Conservation (phyloP, 495 filamentous ascomycete genomes). For the Neurospora sp. region DNA sequence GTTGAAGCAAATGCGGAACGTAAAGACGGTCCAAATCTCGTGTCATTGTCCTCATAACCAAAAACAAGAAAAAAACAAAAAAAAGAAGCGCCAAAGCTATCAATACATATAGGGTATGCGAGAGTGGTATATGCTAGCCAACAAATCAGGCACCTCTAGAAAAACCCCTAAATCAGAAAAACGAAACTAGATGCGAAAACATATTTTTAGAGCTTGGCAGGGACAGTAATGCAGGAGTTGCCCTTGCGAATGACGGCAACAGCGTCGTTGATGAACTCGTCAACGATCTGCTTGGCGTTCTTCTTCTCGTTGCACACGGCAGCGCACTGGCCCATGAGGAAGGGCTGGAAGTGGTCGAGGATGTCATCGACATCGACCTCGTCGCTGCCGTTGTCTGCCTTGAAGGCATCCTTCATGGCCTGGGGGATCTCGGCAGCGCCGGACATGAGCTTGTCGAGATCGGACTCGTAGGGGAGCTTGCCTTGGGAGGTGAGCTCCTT, state of each 20-base stretch:
- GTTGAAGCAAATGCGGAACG: background rate
- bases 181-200: background rate
- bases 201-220: slow-evolving; percentile 10
- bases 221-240: slow-evolving; percentile 6
- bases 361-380: slow-evolving; percentile 53
- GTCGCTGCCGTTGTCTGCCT: slow-evolving; percentile 54
- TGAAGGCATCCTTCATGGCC: slow-evolving; percentile 63
- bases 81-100: background rate
- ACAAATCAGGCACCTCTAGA: background rate
- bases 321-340: slow-evolving; percentile 93
- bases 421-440: slow-evolving; percentile 50
- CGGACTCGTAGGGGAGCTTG: slow-evolving; percentile 84
- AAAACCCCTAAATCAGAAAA: background rate
- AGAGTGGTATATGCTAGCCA: background rate
- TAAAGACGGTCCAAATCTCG: background rate
- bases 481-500: slow-evolving; percentile 83
- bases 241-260: slow-evolving; percentile 29
- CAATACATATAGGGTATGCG: background rate
- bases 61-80: background rate
- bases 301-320: slow-evolving; percentile 91
- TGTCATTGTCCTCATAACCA: background rate
- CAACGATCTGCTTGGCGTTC: slow-evolving; percentile 82
- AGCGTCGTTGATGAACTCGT: slow-evolving; percentile 87
- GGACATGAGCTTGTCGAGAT: slow-evolving; percentile 68
- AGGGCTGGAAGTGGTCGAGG: slow-evolving; percentile 85